Base-by-base conservation (phyloP, 1,284 basidiomycete species). In the Melanopsichium pennsylvanicum region DNA sequence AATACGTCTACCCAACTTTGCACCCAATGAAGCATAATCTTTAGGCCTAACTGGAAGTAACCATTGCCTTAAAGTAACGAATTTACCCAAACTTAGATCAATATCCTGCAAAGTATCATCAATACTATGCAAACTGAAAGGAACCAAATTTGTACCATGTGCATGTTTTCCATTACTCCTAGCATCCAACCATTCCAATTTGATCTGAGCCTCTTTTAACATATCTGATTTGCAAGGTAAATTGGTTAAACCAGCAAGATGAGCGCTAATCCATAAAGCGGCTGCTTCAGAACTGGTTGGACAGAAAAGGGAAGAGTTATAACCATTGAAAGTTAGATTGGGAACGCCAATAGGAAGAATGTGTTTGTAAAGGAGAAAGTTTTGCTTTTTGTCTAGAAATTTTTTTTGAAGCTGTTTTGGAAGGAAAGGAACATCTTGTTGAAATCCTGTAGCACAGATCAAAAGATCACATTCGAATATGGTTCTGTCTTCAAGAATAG, bases 261-360 rank as follows among this genome's bases (percentile, higher is more conserved):
- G 67, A n/a, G 74, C 66, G 3, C 58, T 59, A 34, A 69, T 73
- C 74, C 74, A 76, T 10, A 76, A 44, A 0, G 74, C 63, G 5
- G 63, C 72, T 1, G 69, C 73, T 60, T 76, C 74, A 6, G 69
- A 73, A 0, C 55, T 64, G 11, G 74, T 76, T 0, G 73, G 68
- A 43, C 70, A 75, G 46, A 75, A 76, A 39, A 76, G 59, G 6
- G 62, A 60, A 3, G 67, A 71, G 42, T 71, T 73, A 44, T 71
- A 76, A 3, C 70, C 74, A 47, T 75, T 76, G 44, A 76, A 76
- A 3, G 74, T 75, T 7, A 76, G 46, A 31, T 72, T 64, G 37
- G 55, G 44, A 4, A 68, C 68, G 35, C 56, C 55, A 18, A 57
- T 42, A 40, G 74, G 74, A 4, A 70, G 40, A 26, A 76, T 74